A percentile compares a stretch with the other conserved stretches of the same genome.
Conservation (phyloP, 2,329 filamentous ascomycete genomes). For the Hirsutella thompsonii region DNA sequence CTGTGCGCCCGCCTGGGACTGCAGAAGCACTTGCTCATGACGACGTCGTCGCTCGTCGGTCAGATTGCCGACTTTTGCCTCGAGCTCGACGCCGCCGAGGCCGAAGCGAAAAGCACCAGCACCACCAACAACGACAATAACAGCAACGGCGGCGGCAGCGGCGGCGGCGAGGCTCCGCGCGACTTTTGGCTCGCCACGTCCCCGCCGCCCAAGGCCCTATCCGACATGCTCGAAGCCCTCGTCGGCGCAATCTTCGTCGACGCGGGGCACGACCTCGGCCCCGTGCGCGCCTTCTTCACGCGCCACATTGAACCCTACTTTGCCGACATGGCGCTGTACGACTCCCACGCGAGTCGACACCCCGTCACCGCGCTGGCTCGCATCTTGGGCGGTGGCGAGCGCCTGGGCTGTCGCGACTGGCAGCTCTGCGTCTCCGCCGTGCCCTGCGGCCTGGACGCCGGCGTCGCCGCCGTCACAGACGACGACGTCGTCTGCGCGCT, state of each 20-base stretch:
- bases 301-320: slow-evolving; percentile 66
- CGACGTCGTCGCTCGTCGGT: slow-evolving; percentile 26
- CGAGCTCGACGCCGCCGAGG: too few relatives aligned
- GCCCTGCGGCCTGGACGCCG: slow-evolving; percentile 25
- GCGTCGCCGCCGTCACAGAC: slow-evolving; percentile 21
- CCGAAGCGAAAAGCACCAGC: too few relatives aligned
- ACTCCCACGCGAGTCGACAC: slow-evolving; percentile 76
- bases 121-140: too few relatives aligned
- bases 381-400: slow-evolving; percentile 45
- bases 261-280: slow-evolving; percentile 60
- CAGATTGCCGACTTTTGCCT: slow-evolving; percentile 41
- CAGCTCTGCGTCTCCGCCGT: slow-evolving; percentile 38
- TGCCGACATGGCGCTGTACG: slow-evolving; percentile 74
- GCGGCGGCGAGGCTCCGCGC: slow-evolving; percentile 17
- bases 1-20: slow-evolving; percentile 69
- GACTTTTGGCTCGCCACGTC: slow-evolving; percentile 58
- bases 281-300: slow-evolving; percentile 69
- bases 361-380: slow-evolving; percentile 63
- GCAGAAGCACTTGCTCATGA: slow-evolving; percentile 55
- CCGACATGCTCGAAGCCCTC: slow-evolving; percentile 82
- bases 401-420: slow-evolving; percentile 52
- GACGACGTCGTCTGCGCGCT: slow-evolving; percentile 57
- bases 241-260: slow-evolving; percentile 89
- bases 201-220: slow-evolving; percentile 59
- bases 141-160: too few relatives aligned